Percentiles rank a stretch among this genome's conserved stretches.
Evolutionary conservation across 768 basidiomycete species (phyloP).

Genomic region (Mycena kentingensis): DNA sequence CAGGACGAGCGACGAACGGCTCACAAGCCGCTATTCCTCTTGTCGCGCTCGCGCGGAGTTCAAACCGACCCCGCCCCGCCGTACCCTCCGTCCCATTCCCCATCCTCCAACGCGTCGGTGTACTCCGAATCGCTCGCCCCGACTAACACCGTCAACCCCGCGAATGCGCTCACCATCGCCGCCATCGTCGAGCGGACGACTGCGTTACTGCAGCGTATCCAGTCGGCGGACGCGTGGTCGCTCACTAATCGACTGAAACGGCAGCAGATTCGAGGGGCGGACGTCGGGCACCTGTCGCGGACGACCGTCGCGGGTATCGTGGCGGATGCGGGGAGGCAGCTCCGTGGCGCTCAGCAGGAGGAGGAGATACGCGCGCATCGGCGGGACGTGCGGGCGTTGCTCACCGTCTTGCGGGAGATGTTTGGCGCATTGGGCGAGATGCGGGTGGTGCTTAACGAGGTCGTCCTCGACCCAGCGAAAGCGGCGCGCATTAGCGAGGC

Average conservation of each 20-base stretch:
- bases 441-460: conserved; percentile 81
- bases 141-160: not conserved
- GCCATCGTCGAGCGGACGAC: conserved; percentile 57
- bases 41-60: conserved; percentile 63
- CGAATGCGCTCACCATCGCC: conserved; percentile 43
- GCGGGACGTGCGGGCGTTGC: conserved; percentile 77
- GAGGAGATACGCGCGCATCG: conserved; percentile 70
- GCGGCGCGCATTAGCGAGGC: conserved; percentile 73
- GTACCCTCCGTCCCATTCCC: conserved; percentile 68
- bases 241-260: conserved; percentile 89
- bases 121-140: conserved; percentile 17
- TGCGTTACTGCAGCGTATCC: conserved; percentile 41
- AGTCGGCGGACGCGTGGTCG: conserved; percentile 81
- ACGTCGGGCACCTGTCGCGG: conserved; percentile 84
- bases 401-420: conserved; percentile 84
- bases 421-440: conserved; percentile 83
- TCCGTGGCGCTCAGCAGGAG: conserved; percentile 73
- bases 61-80: conserved; percentile 65
- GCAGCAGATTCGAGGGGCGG: conserved; percentile 83
- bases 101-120: conserved; percentile 54
- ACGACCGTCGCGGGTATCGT: conserved; percentile 76
- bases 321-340: conserved; percentile 76
- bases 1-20: conserved; percentile 39
- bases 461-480: conserved; percentile 83
- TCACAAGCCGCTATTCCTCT: conserved; percentile 50